Conservation (phyloP, 257 asterid species). For the Thymus quinquecostatus region DNA sequence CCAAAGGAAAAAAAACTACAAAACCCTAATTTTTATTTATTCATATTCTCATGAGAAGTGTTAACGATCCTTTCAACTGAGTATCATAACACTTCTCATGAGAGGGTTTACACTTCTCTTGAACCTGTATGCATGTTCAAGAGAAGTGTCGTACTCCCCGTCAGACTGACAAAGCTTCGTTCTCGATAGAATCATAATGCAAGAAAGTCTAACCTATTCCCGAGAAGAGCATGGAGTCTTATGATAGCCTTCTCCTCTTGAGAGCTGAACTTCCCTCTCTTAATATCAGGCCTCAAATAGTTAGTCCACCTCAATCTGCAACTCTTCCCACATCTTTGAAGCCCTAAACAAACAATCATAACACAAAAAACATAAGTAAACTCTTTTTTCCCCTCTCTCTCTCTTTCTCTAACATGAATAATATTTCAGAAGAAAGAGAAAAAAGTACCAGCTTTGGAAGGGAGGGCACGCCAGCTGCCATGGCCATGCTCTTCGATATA, state of each 20-base stretch:
- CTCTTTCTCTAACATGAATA: not conserved
- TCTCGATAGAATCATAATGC: too few relatives aligned
- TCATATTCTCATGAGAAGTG: too few relatives aligned
- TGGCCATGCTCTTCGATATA: conserved; percentile 53
- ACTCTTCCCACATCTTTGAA: conserved; percentile 63
- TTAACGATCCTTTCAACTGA: too few relatives aligned
- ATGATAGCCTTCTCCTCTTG: conserved; percentile 63
- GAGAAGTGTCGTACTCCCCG: too few relatives aligned
- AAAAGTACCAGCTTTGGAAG: conserved; percentile 52
- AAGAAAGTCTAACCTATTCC: conserved; percentile 44
- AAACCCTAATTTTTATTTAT: not conserved
- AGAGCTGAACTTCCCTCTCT: conserved; percentile 55
- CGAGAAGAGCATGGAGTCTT: conserved; percentile 64
- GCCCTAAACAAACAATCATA: conserved; percentile 35
- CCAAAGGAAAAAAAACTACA: not conserved
- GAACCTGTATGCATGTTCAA: too few relatives aligned
- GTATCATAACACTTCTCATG: too few relatives aligned
- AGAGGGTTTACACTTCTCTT: too few relatives aligned
- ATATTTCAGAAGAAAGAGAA: not conserved
- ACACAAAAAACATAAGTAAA: not conserved
- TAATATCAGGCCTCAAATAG: conserved; percentile 56
- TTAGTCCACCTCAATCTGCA: conserved; percentile 69
- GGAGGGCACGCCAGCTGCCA: conserved; percentile 67
- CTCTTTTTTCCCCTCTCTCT: too few relatives aligned
- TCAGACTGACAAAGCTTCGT: too few relatives aligned